Conservation (phyloP, 1,139 yeast genomes). For the Arxiozyma slooffiae region DNA sequence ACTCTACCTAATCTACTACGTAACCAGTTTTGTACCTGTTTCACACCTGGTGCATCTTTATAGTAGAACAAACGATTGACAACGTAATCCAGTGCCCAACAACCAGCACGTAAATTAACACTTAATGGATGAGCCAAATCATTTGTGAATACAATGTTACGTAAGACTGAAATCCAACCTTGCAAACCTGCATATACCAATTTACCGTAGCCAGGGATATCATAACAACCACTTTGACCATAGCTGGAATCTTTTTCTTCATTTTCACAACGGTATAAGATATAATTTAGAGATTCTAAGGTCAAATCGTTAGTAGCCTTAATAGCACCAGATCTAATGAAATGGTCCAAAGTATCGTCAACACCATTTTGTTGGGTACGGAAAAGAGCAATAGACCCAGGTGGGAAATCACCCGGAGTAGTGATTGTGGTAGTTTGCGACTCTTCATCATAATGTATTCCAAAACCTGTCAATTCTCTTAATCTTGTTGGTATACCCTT, state of each 20-base stretch:
- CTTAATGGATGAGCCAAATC: constrained; percentile 78
- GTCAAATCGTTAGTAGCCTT: constrained; percentile 55
- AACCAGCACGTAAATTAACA: constrained; percentile 68
- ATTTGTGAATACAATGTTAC: constrained; percentile 54
- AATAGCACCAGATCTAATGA: constrained; percentile 61
- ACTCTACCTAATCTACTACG: constrained; percentile 54
- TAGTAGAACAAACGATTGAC: constrained; percentile 55
- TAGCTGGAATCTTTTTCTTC: constrained; percentile 79
- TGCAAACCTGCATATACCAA: constrained; percentile 83
- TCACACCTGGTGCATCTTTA: constrained; percentile 38
- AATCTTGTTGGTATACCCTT: constrained; percentile 61
- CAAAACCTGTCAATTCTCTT: constrained; percentile 43
- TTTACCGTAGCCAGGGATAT: constrained; percentile 61
- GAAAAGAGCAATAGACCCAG: constrained; percentile 82
- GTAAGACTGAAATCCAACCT: constrained; percentile 77
- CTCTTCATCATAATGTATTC: constrained; percentile 35
- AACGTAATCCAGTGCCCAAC: constrained; percentile 82
- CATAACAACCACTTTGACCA: constrained; percentile 64
- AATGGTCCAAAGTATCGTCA: constrained; percentile 53
- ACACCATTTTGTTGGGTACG: constrained; percentile 53
- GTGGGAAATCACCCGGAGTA: constrained; percentile 58
- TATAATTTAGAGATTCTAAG: constrained; percentile 62
- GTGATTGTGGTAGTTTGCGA: constrained; percentile 42
- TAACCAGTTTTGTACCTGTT: constrained; percentile 59
- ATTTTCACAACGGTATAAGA: constrained; percentile 68